Evolutionary conservation across 345 rosid genomes (phyloP).

Genomic region (Laguncularia racemosa): DNA sequence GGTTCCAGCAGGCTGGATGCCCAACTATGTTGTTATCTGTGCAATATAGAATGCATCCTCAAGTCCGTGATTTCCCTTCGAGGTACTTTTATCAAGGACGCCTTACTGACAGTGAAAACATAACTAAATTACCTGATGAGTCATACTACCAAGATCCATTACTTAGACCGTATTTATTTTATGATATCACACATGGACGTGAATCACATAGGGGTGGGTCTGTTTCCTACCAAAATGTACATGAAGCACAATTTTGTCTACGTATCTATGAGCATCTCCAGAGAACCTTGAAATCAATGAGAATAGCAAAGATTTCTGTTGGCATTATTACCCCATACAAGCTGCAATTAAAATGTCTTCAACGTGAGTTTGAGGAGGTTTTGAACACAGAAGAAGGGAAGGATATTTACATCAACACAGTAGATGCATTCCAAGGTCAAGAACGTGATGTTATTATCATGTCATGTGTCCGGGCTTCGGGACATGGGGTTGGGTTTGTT

Average conservation of each 20-base stretch:
- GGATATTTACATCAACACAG: slow-evolving; percentile 92
- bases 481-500: slow-evolving; percentile 95
- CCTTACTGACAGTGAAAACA: slow-evolving; percentile 89
- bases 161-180: slow-evolving; percentile 82
- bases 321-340: slow-evolving; percentile 98
- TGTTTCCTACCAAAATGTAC: slow-evolving; percentile 85
- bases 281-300: slow-evolving; percentile 60
- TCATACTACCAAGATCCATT: slow-evolving; percentile 76
- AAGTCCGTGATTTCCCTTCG: slow-evolving; percentile 95
- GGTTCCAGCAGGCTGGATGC: slow-evolving; percentile 97
- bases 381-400: slow-evolving; percentile 84
- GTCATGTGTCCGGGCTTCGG: slow-evolving; percentile 99
- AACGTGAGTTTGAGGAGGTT: slow-evolving; percentile 71
- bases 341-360: slow-evolving; percentile 94
- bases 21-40: slow-evolving; percentile 93
- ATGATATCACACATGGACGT: slow-evolving; percentile 85
- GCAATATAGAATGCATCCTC: slow-evolving; percentile 98
- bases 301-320: slow-evolving; percentile 63
- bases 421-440: slow-evolving; percentile 99
- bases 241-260: slow-evolving; percentile 91
- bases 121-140: slow-evolving; percentile 71
- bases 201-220: slow-evolving; percentile 98
- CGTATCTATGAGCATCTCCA: slow-evolving; percentile 87
- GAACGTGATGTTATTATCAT: slow-evolving; percentile 98
- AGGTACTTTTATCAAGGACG: slow-evolving; percentile 96